These are phyloP conservation scores for Saccharomyces hybrid DNA, from an alignment of 1,139 yeast species.

Conservation along the genomic window DNA sequence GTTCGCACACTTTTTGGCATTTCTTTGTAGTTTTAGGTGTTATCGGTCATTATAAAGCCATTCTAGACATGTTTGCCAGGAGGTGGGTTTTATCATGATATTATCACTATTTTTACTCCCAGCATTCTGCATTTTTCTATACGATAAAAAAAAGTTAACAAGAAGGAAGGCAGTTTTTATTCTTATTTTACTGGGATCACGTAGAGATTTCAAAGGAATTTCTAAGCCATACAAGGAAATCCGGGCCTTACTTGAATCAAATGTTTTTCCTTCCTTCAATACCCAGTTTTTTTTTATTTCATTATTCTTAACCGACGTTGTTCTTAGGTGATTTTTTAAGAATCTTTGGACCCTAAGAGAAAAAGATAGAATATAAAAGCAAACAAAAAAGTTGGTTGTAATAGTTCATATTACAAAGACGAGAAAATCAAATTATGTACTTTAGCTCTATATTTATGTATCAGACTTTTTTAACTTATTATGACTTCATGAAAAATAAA, in stretches of 20 bases:
- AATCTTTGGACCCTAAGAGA: neutral
- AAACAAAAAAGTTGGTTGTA: neutral
- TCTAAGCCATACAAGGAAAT: too few species aligned
- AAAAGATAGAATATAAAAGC: neutral
- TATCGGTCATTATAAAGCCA: constrained; percentile 74
- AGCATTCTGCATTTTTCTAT: neutral
- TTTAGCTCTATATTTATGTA: neutral
- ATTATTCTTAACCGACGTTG: neutral
- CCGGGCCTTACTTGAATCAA: too few species aligned
- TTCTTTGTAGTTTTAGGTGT: constrained; percentile 82
- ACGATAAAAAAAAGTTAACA: neutral
- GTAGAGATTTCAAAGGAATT: neutral
- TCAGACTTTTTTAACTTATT: neutral
- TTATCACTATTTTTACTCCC: neutral
- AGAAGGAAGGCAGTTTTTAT: neutral
- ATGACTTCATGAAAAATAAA: neutral
- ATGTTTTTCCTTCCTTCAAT: neutral
- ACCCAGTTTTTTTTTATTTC: neutral
- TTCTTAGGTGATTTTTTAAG: neutral
- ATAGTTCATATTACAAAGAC: neutral
- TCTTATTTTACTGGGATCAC: neutral
- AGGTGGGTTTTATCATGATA: constrained; percentile 18
- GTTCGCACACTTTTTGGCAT: constrained; percentile 93
- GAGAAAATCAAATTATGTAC: neutral
- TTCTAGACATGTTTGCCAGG: constrained; percentile 56